These are phyloP conservation scores for Globisporangium polare DNA, from an alignment of 352 stramenopile species.

Conservation along the genomic window DNA sequence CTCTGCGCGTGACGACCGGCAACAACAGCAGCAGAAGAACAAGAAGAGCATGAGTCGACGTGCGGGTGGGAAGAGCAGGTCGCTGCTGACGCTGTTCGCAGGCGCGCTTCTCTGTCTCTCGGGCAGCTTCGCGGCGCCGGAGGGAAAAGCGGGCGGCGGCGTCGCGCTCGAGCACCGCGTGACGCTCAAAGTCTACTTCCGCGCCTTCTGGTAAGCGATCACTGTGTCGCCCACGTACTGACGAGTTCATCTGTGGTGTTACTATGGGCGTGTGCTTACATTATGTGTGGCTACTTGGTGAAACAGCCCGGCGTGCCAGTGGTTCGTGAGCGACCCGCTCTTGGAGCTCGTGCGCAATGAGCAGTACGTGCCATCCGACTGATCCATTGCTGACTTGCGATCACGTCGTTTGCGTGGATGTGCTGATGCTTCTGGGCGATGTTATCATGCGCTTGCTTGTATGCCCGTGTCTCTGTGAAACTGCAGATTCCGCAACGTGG, in stretches of 20 bases:
- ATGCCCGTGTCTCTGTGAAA: background rate
- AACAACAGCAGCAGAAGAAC: background rate
- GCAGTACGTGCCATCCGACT: constrained; percentile 27
- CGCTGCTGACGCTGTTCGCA: constrained; percentile 5
- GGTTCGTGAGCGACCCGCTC: constrained; percentile 70
- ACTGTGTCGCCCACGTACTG: no score
- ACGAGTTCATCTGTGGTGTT: no score
- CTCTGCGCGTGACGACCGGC: background rate
- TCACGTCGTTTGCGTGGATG: background rate
- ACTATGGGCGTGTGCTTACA: background rate
- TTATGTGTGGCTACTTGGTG: background rate
- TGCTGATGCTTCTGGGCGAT: background rate
- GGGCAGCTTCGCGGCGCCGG: background rate
- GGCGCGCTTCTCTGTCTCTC: background rate
- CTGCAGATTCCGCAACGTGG: constrained; percentile 60
- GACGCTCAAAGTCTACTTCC: constrained; percentile 65
- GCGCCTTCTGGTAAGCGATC: constrained; percentile 68
- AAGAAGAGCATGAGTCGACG: background rate
- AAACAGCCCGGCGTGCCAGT: constrained; percentile 70
- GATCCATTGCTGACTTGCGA: background rate
- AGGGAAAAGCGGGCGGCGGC: constrained; percentile 3
- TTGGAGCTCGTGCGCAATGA: constrained; percentile 65
- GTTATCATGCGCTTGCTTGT: background rate
- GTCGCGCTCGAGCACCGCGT: constrained; percentile 42
- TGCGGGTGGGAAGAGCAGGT: background rate